These are phyloP conservation scores for Hanseniaspora gamundiae DNA, from an alignment of 1,139 yeast genomes.

Conservation along the genomic window DNA sequence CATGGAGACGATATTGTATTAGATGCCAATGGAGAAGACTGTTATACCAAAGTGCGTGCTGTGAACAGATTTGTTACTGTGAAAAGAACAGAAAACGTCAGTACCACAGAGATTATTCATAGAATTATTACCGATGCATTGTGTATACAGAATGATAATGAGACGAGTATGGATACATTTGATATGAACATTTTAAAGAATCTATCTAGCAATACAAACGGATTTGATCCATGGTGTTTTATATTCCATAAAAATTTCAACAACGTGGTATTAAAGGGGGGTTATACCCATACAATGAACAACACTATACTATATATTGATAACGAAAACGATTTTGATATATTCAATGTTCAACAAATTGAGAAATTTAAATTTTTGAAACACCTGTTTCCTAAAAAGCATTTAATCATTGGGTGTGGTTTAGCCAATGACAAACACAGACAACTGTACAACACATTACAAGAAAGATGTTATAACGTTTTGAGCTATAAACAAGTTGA, in stretches of 20 bases:
- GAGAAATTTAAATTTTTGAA: constrained; percentile 22
- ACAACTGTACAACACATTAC: constrained; percentile 67
- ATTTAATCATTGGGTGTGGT: constrained; percentile 16
- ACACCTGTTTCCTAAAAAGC: not conserved
- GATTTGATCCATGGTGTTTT: constrained; percentile 45
- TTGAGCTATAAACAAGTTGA: constrained; percentile 81
- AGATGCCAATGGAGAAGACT: constrained; percentile 89
- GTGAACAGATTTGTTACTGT: constrained; percentile 81
- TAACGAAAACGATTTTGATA: constrained; percentile 80
- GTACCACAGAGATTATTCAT: constrained; percentile 93
- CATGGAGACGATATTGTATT: constrained; percentile 98
- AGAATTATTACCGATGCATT: constrained; percentile 63
- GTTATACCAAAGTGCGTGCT: constrained; percentile 75
- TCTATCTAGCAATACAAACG: constrained; percentile 62
- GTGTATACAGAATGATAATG: no score
- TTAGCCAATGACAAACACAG: constrained; percentile 26
- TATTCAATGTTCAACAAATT: constrained; percentile 90
- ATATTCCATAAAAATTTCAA: constrained; percentile 32
- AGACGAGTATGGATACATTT: constrained; percentile 14
- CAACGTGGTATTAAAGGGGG: constrained; percentile 23
- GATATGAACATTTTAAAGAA: constrained; percentile 31
- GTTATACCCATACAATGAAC: constrained; percentile 13
- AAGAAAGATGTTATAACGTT: constrained; percentile 79
- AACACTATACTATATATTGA: constrained; percentile 23
- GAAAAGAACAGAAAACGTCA: constrained; percentile 84